Conservation (phyloP, 164 flowering plant species). For the Stephania yunnanensis region DNA sequence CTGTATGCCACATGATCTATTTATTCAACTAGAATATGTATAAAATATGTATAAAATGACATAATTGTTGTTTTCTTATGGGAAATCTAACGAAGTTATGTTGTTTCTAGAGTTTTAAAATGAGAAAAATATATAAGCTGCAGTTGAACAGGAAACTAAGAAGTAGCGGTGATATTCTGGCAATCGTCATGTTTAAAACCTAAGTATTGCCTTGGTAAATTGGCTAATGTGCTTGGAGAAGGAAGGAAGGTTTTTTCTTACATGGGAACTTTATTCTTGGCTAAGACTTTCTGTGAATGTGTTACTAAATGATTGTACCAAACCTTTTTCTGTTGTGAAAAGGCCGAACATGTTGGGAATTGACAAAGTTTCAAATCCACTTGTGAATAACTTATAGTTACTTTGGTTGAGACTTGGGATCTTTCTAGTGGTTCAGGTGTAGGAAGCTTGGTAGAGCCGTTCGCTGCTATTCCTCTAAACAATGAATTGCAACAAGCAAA, state of each 20-base stretch:
- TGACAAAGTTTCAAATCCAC: too few relatives aligned
- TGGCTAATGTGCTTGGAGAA: too few relatives aligned
- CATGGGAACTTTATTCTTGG: background rate
- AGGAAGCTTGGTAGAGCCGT: slow-evolving; percentile 75
- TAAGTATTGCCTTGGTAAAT: too few relatives aligned
- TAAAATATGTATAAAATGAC: background rate
- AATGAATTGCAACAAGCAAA: slow-evolving; percentile 87
- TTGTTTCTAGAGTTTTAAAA: background rate
- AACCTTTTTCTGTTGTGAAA: too few relatives aligned
- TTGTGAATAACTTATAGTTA: background rate
- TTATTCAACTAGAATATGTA: background rate
- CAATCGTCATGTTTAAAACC: too few relatives aligned
- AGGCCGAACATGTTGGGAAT: too few relatives aligned
- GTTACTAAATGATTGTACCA: too few relatives aligned
- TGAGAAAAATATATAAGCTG: too few relatives aligned
- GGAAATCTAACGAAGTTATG: background rate
- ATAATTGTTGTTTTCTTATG: background rate
- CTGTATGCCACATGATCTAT: background rate
- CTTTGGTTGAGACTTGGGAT: slow-evolving; percentile 19
- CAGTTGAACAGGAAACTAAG: too few relatives aligned
- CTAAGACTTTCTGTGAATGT: too few relatives aligned
- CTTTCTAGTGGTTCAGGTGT: slow-evolving; percentile 67
- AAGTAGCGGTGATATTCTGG: too few relatives aligned
- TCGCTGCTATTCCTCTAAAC: slow-evolving; percentile 77
- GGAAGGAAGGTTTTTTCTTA: background rate